Evolutionary conservation across 2,329 filamentous ascomycete species (phyloP), one percentile per base, ranked within the genome.

Genomic region (Endocalyx cinctus): DNA sequence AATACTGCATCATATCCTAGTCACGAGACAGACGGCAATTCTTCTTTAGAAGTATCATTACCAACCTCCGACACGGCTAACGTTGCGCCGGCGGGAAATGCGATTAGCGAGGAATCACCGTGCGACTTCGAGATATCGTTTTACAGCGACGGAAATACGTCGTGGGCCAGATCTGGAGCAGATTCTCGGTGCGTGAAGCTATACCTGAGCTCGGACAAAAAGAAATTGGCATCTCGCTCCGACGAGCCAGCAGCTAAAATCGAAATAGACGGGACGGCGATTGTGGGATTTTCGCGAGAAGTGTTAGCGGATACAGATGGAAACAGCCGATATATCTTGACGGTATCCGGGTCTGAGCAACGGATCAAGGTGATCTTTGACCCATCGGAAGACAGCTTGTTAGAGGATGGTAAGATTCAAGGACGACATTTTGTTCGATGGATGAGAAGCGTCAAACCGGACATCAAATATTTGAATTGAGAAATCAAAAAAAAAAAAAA

Each of bases 51-150:
- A n/a, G n/a, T n/a, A n/a, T n/a, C n/a, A n/a, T n/a, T n/a, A n/a
- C n/a, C n/a, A n/a, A n/a, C n/a, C n/a, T n/a, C n/a, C n/a, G n/a
- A n/a, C n/a, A n/a, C n/a, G n/a, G n/a, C n/a, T n/a, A n/a, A n/a
- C n/a, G n/a, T n/a, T n/a, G n/a, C n/a, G n/a, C n/a, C n/a, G n/a
- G n/a, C n/a, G n/a, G n/a, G n/a, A n/a, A n/a, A n/a, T n/a, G n/a
- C n/a, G n/a, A n/a, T n/a, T n/a, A n/a, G n/a, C n/a, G n/a, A n/a
- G n/a, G n/a, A n/a, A n/a, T n/a, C n/a, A n/a, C n/a, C n/a, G n/a
- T n/a, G n/a, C 11, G 39, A 35, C 2, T 52, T 50, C 17, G 51
- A 49, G 34, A 16, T 54, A 6, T 45, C 48, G 3, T 33, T 34
- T 5, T 50, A 50, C 17, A 36, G 33, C 17, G 31, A 44, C 13